phyloP scores from a whole-genome alignment of 495 filamentous ascomycete genomes.

The Lasiosphaeriaceae sp. region DNA sequence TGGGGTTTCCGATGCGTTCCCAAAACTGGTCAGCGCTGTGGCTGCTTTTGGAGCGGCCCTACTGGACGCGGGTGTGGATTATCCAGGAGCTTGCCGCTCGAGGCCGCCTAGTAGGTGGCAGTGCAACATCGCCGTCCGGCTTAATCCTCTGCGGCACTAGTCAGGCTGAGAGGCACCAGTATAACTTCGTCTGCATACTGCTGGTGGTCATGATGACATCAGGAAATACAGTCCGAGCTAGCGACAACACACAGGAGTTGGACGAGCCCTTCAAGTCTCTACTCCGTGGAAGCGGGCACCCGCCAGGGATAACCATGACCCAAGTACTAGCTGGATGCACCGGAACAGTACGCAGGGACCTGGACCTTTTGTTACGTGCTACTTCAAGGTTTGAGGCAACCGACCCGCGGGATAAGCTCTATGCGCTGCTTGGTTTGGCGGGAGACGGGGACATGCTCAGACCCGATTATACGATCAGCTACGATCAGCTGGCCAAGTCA shows the following conservation, averaged over 20 bases:
- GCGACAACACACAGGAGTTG: neutral
- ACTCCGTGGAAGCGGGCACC: neutral
- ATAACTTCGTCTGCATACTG: neutral
- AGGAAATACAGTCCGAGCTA: neutral
- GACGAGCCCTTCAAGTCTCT: neutral
- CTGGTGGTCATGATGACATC: neutral
- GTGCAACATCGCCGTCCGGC: neutral
- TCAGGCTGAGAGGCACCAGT: neutral
- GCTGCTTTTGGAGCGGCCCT: neutral
- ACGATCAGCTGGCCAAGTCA: neutral
- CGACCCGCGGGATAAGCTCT: neutral
- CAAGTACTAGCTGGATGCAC: neutral
- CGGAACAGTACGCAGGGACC: neutral
- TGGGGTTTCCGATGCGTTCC: neutral
- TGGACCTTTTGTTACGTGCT: neutral
- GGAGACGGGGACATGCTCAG: neutral
- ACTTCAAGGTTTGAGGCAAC: neutral
- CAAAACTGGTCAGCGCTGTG: neutral
- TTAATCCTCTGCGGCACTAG: neutral
- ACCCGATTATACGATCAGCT: neutral
- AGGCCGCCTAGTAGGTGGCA: neutral
- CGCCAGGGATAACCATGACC: neutral
- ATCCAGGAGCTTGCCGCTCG: constrained; percentile 1
- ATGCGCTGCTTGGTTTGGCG: neutral
- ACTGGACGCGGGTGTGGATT: constrained; percentile 2